Percentiles rank a stretch among this genome's conserved stretches.
These are phyloP conservation scores for Cystobasidiaceae sp. DNA, from an alignment of 1,284 basidiomycete species.

Conservation along the genomic window DNA sequence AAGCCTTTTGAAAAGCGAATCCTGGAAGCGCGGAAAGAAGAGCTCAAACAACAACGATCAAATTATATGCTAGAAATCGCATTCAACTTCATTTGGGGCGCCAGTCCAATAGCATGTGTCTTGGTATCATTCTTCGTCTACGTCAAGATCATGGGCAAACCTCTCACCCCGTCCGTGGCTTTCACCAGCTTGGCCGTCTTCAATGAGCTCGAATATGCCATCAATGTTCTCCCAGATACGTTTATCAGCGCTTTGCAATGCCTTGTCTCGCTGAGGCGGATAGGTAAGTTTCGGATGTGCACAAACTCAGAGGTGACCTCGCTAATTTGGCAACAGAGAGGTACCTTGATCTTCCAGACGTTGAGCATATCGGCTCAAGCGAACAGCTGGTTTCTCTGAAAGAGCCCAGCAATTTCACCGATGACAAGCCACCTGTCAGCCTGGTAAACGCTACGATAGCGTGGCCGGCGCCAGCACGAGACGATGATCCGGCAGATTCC, in stretches of 20 bases:
- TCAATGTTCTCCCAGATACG: constrained; percentile 67
- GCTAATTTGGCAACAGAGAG: not conserved
- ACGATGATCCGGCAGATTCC: constrained; percentile 3
- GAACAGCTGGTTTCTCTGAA: constrained; percentile 57
- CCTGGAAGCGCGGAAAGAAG: constrained; percentile 49
- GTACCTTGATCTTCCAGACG: constrained; percentile 37
- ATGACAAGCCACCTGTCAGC: constrained; percentile 58
- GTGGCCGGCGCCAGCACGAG: constrained; percentile 67
- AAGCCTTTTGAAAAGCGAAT: constrained; percentile 76
- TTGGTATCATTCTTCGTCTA: constrained; percentile 46
- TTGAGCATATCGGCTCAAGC: constrained; percentile 26
- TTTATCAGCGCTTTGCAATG: constrained; percentile 75
- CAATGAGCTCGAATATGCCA: constrained; percentile 62
- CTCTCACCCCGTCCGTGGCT: constrained; percentile 73
- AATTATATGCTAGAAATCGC: constrained; percentile 80
- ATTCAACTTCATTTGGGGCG: constrained; percentile 73
- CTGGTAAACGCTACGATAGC: constrained; percentile 79
- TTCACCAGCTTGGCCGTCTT: constrained; percentile 76
- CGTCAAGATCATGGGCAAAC: constrained; percentile 55
- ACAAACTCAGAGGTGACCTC: not conserved
- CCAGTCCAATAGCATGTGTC: constrained; percentile 34
- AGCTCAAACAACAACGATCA: constrained; percentile 50
- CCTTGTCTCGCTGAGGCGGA: constrained; percentile 78
- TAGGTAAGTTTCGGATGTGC: constrained; percentile 53
- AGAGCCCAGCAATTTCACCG: constrained; percentile 58